Base-by-base conservation (phyloP, 495 filamentous ascomycete species). In the Cladorrhinum samala region DNA sequence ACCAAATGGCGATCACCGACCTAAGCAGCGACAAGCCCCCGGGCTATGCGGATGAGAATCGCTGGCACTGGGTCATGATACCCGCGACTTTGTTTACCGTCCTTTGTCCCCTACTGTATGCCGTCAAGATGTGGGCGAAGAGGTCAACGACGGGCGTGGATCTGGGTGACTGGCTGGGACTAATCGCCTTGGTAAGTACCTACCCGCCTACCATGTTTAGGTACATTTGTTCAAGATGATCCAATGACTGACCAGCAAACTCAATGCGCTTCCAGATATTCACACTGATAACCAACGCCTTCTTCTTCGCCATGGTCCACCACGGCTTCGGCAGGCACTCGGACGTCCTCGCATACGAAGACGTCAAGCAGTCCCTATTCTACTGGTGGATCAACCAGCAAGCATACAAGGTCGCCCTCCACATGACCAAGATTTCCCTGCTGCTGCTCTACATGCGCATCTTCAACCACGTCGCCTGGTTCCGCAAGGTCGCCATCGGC, bases 391-490 rank as follows among this genome's bases (percentile, higher is more conserved):
- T 58, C n/a, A 25, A 46, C 0, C 42, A 64, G 9, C 52, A 54
- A 6, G 66, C 63, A 16, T 65, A 63, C 52, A 48, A 56, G 25
- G 51, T 60, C 14, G 21, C 46, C 18, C 52, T 52, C n/a, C 50
- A 46, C 13, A 25, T 41, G 9, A 59, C 47, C 47, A 68, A 68
- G 45, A 54, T 62, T 49, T 66, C 65, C 39, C 61, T 68, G 21
- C 48, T 68, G 17, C 43, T 62, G 19, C 63, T 64, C n/a, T 68
- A 68, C 53, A 46, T 62, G 13, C 65, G 65, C 36, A 64, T 68
- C 56, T 68, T 61, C 39, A 47, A 58, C 58, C 55, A 62, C 17
- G 42, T 54, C 50, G 23, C 33, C 27, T 58, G 52, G 25, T 66
- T 68, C 50, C 50, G 49, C 7, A 27, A 49, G 6, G 24, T 56